Conservation (phyloP, 2,329 filamentous ascomycete genomes). For the Aspergillus bombycis region DNA sequence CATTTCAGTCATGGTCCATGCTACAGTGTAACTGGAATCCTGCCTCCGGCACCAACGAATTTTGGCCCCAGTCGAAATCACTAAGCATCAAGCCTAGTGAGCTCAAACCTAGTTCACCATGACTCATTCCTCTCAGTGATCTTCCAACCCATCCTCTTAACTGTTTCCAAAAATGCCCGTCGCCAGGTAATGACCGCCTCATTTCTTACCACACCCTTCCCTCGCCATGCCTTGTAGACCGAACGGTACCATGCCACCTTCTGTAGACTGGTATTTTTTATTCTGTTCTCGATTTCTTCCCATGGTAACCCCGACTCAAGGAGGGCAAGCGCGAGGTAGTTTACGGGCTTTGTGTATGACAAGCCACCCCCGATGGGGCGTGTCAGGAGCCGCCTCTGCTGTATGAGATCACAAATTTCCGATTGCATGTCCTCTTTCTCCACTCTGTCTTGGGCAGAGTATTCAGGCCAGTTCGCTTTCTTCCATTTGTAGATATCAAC, state of each 20-base stretch:
- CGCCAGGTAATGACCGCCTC: not conserved
- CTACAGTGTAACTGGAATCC: not conserved
- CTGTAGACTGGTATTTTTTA: not conserved
- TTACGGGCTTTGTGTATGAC: constrained; percentile 1
- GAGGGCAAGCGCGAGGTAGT: constrained; percentile 5
- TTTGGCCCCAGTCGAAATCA: not conserved
- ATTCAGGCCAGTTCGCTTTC: not conserved
- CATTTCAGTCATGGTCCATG: not conserved
- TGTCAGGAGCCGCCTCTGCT: not conserved
- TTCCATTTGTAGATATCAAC: not conserved
- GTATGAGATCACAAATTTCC: not conserved
- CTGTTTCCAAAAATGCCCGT: constrained; percentile 4
- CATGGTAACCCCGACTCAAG: not conserved
- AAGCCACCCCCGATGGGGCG: not conserved
- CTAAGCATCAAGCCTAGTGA: not conserved
- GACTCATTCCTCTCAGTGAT: not conserved
- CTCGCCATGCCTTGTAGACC: constrained; percentile 7
- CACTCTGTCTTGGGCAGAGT: not conserved
- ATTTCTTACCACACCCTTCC: constrained; percentile 1
- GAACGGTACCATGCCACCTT: constrained; percentile 5
- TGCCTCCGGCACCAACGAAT: not conserved
- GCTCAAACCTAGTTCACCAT: not conserved
- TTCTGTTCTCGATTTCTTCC: constrained; percentile 1
- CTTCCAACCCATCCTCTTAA: constrained; percentile 4
- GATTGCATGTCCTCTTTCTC: not conserved